Conservation (phyloP, 495 filamentous ascomycete species). For the Trichoderma gamsii region DNA sequence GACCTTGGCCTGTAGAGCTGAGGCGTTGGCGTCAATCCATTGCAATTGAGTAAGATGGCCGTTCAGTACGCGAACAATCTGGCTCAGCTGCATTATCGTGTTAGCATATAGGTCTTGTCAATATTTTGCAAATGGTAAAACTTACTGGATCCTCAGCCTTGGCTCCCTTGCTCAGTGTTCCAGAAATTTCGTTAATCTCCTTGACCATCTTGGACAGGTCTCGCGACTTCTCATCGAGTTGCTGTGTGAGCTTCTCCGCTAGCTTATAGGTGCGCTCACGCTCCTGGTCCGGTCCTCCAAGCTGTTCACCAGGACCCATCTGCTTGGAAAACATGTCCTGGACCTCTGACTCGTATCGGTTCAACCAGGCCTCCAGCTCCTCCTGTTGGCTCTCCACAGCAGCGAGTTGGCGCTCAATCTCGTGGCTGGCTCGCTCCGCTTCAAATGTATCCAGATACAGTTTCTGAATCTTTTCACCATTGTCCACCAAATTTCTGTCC, state of each 20-base stretch:
- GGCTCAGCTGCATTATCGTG: constrained; percentile 59
- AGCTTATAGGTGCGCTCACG: constrained; percentile 88
- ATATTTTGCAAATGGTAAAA: constrained; percentile 19
- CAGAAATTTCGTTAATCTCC: constrained; percentile 85
- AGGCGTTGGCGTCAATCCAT: constrained; percentile 79
- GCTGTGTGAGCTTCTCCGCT: constrained; percentile 83
- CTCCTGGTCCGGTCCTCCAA: constrained; percentile 86
- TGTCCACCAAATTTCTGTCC: constrained; percentile 87
- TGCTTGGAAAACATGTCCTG: constrained; percentile 76
- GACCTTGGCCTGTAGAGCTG: constrained; percentile 74
- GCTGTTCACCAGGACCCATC: constrained; percentile 54
- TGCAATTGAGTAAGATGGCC: constrained; percentile 82
- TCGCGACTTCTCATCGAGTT: constrained; percentile 83
- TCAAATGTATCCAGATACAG: constrained; percentile 82
- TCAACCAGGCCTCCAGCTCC: constrained; percentile 75
- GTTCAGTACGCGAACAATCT: constrained; percentile 91
- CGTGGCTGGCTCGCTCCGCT: constrained; percentile 80
- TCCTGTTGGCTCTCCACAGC: constrained; percentile 87
- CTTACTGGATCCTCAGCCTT: constrained; percentile 89
- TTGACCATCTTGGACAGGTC: constrained; percentile 93
- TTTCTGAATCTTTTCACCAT: constrained; percentile 84
- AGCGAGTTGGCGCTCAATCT: constrained; percentile 84
- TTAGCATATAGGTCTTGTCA: constrained; percentile 17
- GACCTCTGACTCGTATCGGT: constrained; percentile 84
- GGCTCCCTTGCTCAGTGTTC: constrained; percentile 76